Evolutionary conservation across 306 rosid species (phyloP), one percentile per base, ranked within the genome.

Genomic region (Vigna hirtella): DNA sequence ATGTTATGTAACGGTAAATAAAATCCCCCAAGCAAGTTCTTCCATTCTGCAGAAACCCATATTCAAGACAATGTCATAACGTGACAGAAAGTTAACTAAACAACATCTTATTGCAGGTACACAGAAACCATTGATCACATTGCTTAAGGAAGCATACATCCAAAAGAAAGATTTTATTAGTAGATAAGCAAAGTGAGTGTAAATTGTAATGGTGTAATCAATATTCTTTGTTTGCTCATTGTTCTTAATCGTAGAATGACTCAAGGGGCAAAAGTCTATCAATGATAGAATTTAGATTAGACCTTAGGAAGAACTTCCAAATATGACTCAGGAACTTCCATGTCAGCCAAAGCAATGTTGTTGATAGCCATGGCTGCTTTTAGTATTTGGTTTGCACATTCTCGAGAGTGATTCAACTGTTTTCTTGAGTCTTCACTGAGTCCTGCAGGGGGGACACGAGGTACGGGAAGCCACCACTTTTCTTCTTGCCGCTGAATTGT

Each of bases 381-480:
- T 14, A 92, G 80, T 52, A 92, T 95, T 77, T 91, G 98, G 79
- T 79, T 87, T 13, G 93, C 87, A 85, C 93, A 88, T 73, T 95
- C 99, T 24, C 96, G 57, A 1, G 91, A 93, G 84, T 93, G 87
- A 82, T 87, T 88, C 93, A 95, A 81, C 73, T 89, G 92, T 80
- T 90, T 93, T 68, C 97, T 92, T 3, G 97, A 89, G 63, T 58
- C 83, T 82, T 89, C 97, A 4, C 86, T 51, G n/a, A 94, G 89
- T 61, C 97, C 98, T 1, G 88, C 85, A 14, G 92, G 79, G 2
- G 97, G 93, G 20, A 94, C 97, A 16, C 97, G 97, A 4, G 97
- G 98, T 10, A 92, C 97, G 0, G 97, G 97, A 1, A 94, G 92
- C 99, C 99, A 93, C 99, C 99, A 95, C 80, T 95, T 95, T 83